These are phyloP conservation scores for Scleromitrula shiraiana DNA, from an alignment of 2,329 filamentous ascomycete genomes.

Conservation along the genomic window DNA sequence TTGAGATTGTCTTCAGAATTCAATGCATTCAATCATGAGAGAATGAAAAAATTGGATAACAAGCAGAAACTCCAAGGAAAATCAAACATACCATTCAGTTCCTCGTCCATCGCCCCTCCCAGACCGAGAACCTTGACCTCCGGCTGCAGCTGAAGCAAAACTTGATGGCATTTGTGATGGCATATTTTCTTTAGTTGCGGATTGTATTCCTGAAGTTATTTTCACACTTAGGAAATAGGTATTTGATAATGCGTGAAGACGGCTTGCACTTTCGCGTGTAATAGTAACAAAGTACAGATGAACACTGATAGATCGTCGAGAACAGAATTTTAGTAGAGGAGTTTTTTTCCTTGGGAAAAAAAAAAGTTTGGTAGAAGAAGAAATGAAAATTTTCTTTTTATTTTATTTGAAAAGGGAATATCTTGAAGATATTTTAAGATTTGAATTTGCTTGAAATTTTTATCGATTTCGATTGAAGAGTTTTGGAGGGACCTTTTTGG, in stretches of 20 bases:
- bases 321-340: conserved; percentile 3
- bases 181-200: conserved; percentile 5
- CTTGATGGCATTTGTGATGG: conserved; percentile 56
- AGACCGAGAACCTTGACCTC: conserved; percentile 52
- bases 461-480: too few relatives aligned
- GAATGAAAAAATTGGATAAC: too few relatives aligned
- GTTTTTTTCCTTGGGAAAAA: too few relatives aligned
- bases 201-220: conserved; percentile 2
- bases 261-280: conserved; percentile 7
- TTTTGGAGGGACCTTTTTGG: too few relatives aligned
- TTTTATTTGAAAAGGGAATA: too few relatives aligned
- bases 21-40: not conserved
- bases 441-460: not conserved
- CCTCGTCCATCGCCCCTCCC: conserved; percentile 44
- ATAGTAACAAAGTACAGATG: not conserved
- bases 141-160: conserved; percentile 67
- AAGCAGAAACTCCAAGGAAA: not conserved
- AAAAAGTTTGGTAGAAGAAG: too few relatives aligned
- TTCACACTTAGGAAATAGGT: not conserved
- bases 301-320: not conserved
- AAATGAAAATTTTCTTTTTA: too few relatives aligned
- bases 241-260: not conserved
- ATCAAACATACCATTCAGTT: conserved; percentile 59
- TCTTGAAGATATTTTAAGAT: not conserved
- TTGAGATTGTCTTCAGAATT: too few relatives aligned